phyloP scores from a whole-genome alignment of 192 early-diverging fungal genomes.

The Thamnidium elegans region DNA sequence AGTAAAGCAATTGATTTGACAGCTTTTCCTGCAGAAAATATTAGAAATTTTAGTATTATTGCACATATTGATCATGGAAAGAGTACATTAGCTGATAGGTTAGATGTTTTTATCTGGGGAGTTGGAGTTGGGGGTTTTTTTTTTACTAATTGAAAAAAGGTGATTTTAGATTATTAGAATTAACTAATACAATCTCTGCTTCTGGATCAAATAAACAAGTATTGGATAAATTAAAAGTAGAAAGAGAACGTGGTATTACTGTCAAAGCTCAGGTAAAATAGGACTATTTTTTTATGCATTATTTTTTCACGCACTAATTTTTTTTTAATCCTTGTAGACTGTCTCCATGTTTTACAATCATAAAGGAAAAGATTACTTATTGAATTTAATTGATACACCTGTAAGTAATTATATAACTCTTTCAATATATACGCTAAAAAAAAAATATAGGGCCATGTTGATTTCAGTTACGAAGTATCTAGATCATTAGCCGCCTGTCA shows the following conservation, averaged over 20 bases:
- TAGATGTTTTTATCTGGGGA: not conserved
- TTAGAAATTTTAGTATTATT: constrained; percentile 92
- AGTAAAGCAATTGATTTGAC: constrained; percentile 51
- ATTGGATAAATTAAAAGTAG: constrained; percentile 94
- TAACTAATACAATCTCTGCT: constrained; percentile 80
- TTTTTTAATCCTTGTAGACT: constrained; percentile 45
- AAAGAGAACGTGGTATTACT: constrained; percentile 94
- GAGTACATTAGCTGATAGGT: constrained; percentile 86
- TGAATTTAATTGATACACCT: constrained; percentile 97
- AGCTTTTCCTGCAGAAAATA: constrained; percentile 70
- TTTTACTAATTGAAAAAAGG: too few relatives aligned
- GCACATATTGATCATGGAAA: constrained; percentile 88
- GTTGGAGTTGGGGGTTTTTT: too few relatives aligned
- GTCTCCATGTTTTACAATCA: constrained; percentile 92
- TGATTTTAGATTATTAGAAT: constrained; percentile 71
- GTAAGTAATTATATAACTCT: constrained; percentile 35
- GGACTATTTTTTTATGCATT: not conserved
- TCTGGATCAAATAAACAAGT: constrained; percentile 80
- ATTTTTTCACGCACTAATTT: not conserved
- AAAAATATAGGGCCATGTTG: constrained; percentile 66
- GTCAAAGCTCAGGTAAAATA: constrained; percentile 87
- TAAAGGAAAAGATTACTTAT: constrained; percentile 75
- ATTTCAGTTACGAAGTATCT: constrained; percentile 96
- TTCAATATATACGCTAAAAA: not conserved
- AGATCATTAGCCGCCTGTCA: constrained; percentile 92